Evolutionary conservation across 2,329 filamentous ascomycete genomes (phyloP).

Genomic region (Bertia moriformis): DNA sequence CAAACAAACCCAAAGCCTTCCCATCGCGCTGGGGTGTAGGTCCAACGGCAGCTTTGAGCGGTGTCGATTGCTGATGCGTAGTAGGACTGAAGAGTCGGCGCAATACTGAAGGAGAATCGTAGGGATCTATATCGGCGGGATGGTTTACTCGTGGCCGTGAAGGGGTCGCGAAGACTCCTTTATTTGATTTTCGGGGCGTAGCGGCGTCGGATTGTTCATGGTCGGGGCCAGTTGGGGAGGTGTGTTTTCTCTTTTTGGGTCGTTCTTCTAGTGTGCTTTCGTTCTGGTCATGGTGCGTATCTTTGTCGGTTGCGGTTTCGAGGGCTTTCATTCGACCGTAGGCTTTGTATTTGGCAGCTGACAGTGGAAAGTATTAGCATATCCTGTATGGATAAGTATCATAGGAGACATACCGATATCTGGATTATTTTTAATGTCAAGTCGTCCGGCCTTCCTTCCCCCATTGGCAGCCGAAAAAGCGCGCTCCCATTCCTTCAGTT

Average conservation of each 20-base stretch:
- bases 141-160: slow-evolving; percentile 13
- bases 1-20: slow-evolving; percentile 28
- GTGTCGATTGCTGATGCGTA: slow-evolving; percentile 15
- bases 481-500: slow-evolving; percentile 30
- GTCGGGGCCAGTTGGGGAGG: slow-evolving; percentile 9
- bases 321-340: slow-evolving; percentile 24
- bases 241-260: slow-evolving; percentile 15
- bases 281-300: slow-evolving; percentile 1
- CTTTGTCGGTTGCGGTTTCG: slow-evolving; percentile 8
- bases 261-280: slow-evolving; percentile 6
- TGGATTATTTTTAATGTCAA: slow-evolving; percentile 28
- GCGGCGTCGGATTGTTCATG: slow-evolving; percentile 4
- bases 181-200: slow-evolving; percentile 19
- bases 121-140: slow-evolving; percentile 23
- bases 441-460: slow-evolving; percentile 24
- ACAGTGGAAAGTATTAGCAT: neutral
- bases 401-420: slow-evolving; percentile 19
- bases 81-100: slow-evolving; percentile 19
- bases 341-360: slow-evolving; percentile 28
- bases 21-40: slow-evolving; percentile 31
- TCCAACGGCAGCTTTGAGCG: slow-evolving; percentile 22
- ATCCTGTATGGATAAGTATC: neutral
- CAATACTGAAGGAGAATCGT: slow-evolving; percentile 22
- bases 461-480: slow-evolving; percentile 22
- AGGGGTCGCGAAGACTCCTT: slow-evolving; percentile 14